Conservation (phyloP, 2,329 filamentous ascomycete species). For the Lasiodiplodia sp. region DNA sequence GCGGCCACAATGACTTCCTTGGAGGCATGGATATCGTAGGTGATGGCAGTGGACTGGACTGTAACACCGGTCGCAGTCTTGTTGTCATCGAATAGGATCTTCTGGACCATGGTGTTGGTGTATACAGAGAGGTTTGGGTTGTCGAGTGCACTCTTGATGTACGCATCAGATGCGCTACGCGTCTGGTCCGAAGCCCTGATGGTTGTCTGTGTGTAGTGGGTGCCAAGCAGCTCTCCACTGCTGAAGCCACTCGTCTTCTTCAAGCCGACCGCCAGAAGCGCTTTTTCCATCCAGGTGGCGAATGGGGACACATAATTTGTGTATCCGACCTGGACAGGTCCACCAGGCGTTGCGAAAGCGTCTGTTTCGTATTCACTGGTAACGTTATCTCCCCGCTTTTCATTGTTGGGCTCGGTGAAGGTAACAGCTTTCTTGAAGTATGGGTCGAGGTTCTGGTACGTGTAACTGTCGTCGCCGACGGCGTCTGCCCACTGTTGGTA, state of each 20-base stretch:
- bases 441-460: constrained; percentile 38
- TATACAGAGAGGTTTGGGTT: constrained; percentile 37
- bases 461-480: constrained; percentile 43
- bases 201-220: constrained; percentile 39
- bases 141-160: constrained; percentile 28
- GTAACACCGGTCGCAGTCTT: constrained; percentile 38
- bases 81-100: constrained; percentile 44
- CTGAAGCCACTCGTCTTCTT: constrained; percentile 34
- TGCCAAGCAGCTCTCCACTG: constrained; percentile 37
- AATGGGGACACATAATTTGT: constrained; percentile 40
- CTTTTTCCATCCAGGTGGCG: constrained; percentile 37
- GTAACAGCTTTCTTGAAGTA: constrained; percentile 41
- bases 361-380: constrained; percentile 35
- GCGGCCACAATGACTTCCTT: constrained; percentile 56
- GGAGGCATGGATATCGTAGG: constrained; percentile 38
- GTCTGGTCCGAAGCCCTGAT: constrained; percentile 41
- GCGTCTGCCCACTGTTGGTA: constrained; percentile 41
- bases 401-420: constrained; percentile 41
- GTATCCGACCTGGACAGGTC: constrained; percentile 39
- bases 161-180: constrained; percentile 36
- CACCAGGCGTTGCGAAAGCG: constrained; percentile 34
- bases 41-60: constrained; percentile 30
- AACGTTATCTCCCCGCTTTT: constrained; percentile 34
- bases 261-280: constrained; percentile 37
- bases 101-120: constrained; percentile 41